Base-by-base conservation (phyloP, 495 filamentous ascomycete genomes). In the Haplographium delicatum region DNA sequence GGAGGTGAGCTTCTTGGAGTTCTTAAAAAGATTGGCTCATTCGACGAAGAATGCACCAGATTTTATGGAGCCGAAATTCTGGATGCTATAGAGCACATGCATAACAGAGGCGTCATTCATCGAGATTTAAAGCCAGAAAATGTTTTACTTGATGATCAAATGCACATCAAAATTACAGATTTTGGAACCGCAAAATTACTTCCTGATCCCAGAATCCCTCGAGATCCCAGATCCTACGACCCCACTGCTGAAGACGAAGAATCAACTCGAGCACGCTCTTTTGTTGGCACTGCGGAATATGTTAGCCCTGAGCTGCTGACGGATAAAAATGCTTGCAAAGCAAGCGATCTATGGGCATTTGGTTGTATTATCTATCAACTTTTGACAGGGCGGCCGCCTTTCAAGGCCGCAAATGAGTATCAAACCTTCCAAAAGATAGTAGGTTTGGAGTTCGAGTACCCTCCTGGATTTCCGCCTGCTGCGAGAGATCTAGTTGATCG, bases 301-400 rank as follows among this genome's bases (percentile, higher is more conserved):
- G 94, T 99, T 55, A 96, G 90, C 59, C 94, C 94, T 0, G 94
- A 99, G 59, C 75, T 99, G 25, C 73, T 99, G 53, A 95, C 85
- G 1, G 88, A 96, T 54, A 97, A 97, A 71, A 90, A 89, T 55
- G 93, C 91, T 8, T 95, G 94, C 72, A 99, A 97, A 69, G 89
- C 94, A 18, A 96, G 91, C 61, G 94, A 99, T 65, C 68, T 99
- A 26, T 99, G 94, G 94, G 94, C 94, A 3, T 96, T 97, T 72
- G 94, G 94, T n/a, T 99, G 94, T 67, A 99, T 99, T 53, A 85
- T 99, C 50, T 99, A 95, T 65, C 94, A 99, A 68, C 76, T 99
- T 25, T 71, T 99, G 28, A 86, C 86, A 23, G 94, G 94, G 13
- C 80, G 94, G 39, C 94, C 94, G 11, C 94, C 94, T 0, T 99